phyloP scores from a whole-genome alignment of 148 eudicot species.

The Suaeda aralocaspica region DNA sequence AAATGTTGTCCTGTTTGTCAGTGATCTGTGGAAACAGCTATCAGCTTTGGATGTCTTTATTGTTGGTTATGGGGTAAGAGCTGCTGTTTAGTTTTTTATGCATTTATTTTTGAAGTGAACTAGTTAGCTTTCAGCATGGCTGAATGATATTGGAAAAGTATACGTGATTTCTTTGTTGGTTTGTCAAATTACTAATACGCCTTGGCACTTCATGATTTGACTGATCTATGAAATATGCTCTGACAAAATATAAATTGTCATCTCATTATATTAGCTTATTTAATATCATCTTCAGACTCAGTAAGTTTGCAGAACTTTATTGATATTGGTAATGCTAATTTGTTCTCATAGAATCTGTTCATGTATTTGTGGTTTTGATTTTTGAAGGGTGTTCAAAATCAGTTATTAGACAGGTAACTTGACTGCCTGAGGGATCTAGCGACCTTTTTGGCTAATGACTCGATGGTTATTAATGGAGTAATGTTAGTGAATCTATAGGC shows the following conservation, averaged over 20 bases:
- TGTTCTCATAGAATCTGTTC: not conserved
- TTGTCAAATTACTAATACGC: too few relatives aligned
- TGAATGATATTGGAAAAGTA: constrained; percentile 3
- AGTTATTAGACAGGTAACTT: not conserved
- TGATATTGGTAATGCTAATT: not conserved
- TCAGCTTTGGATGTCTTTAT: constrained; percentile 84
- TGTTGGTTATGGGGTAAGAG: constrained; percentile 93
- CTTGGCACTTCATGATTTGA: not conserved
- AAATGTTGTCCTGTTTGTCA: constrained; percentile 25
- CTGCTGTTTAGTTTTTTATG: constrained; percentile 7
- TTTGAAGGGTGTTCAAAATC: not conserved
- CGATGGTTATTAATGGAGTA: too few relatives aligned
- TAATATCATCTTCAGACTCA: not conserved
- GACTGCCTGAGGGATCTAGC: too few relatives aligned
- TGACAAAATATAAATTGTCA: not conserved
- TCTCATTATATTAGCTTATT: not conserved
- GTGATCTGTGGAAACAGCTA: constrained; percentile 78
- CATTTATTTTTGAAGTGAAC: not conserved
- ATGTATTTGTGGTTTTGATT: not conserved
- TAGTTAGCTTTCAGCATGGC: constrained; percentile 4
- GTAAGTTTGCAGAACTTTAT: not conserved
- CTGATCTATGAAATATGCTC: not conserved
- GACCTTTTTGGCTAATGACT: too few relatives aligned
- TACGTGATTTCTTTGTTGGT: too few relatives aligned
- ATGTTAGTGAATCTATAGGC: too few relatives aligned